A percentile compares a stretch with the other conserved stretches of the same genome.
These are phyloP conservation scores for Eutrema salsugineum DNA, from an alignment of 441 rosid species.

Conservation along the genomic window DNA sequence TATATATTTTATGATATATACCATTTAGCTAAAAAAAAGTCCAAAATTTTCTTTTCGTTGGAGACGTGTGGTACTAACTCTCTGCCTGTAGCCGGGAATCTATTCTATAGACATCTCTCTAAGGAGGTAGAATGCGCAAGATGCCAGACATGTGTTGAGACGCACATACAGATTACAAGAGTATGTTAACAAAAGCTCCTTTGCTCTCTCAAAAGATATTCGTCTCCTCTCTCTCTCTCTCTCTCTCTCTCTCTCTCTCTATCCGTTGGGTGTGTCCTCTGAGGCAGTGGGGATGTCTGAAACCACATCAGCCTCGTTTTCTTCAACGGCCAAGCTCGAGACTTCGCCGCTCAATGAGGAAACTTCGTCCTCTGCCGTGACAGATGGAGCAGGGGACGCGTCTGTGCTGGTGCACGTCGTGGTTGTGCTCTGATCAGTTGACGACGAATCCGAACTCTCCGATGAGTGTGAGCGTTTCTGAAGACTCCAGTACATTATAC, in stretches of 20 bases:
- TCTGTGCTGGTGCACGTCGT: slow-evolving; percentile 35
- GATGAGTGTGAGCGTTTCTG: slow-evolving; percentile 35
- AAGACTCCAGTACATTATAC: slow-evolving; percentile 72
- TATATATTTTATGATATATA: too few relatives aligned
- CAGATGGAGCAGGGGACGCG: slow-evolving; percentile 62
- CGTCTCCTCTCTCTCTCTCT: not conserved
- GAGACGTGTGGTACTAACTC: not conserved
- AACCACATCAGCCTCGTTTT: slow-evolving; percentile 32
- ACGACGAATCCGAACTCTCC: slow-evolving; percentile 39
- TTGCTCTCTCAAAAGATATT: not conserved
- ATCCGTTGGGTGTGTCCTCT: slow-evolving; percentile 37
- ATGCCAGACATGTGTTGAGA: too few relatives aligned
- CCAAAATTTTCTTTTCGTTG: too few relatives aligned
- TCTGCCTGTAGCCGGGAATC: not conserved
- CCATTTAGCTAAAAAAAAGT: too few relatives aligned
- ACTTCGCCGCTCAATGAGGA: slow-evolving; percentile 59
- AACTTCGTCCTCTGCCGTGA: slow-evolving; percentile 68
- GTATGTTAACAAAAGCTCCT: not conserved
- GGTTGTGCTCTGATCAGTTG: slow-evolving; percentile 32
- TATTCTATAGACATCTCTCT: not conserved
- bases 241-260: not conserved
- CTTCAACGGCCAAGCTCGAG: slow-evolving; percentile 42
- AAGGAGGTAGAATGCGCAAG: too few relatives aligned
- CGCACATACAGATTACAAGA: not conserved
- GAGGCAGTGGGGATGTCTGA: slow-evolving; percentile 50